Conservation (phyloP, 768 basidiomycete genomes). For the Sutorius australiensis region DNA sequence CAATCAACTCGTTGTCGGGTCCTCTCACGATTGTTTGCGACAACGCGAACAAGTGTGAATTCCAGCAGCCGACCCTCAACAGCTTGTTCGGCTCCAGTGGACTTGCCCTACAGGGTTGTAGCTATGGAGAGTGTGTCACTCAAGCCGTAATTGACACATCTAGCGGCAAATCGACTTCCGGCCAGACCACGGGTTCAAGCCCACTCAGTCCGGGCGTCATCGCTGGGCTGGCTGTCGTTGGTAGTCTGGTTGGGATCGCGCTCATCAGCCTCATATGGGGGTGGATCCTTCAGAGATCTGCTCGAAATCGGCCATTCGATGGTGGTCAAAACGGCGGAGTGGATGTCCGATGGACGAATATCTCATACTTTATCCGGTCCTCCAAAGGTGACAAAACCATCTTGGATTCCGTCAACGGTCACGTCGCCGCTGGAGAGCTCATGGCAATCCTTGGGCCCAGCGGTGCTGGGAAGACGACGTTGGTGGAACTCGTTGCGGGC, state of each 20-base stretch:
- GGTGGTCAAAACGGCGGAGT: slow-evolving; percentile 49
- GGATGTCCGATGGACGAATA: slow-evolving; percentile 61
- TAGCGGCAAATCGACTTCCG: slow-evolving; percentile 33
- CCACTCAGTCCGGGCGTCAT: slow-evolving; percentile 80
- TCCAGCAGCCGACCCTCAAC: slow-evolving; percentile 69
- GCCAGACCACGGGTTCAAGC: slow-evolving; percentile 32
- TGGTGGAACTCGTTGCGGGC: slow-evolving; percentile 87
- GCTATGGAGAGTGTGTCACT: slow-evolving; percentile 84
- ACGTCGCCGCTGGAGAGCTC: slow-evolving; percentile 75
- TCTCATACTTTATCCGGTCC: slow-evolving; percentile 61
- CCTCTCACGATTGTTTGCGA: slow-evolving; percentile 67
- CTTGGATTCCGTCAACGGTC: slow-evolving; percentile 66
- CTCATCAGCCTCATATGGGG: slow-evolving; percentile 63
- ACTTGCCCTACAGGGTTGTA: slow-evolving; percentile 68
- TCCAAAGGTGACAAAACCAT: slow-evolving; percentile 49
- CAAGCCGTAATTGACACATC: slow-evolving; percentile 71
- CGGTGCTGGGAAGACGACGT: slow-evolving; percentile 89
- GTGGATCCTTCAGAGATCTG: slow-evolving; percentile 54
- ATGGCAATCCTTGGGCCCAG: slow-evolving; percentile 92
- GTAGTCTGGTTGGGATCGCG: slow-evolving; percentile 55
- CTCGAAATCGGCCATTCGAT: slow-evolving; percentile 43
- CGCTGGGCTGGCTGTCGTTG: slow-evolving; percentile 84
- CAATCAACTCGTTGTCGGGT: slow-evolving; percentile 66
- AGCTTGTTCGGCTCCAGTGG: slow-evolving; percentile 70
- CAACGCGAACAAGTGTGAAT: slow-evolving; percentile 60